Evolutionary conservation across 1,284 basidiomycete genomes (phyloP).

Genomic region (Vanrija sp.): DNA sequence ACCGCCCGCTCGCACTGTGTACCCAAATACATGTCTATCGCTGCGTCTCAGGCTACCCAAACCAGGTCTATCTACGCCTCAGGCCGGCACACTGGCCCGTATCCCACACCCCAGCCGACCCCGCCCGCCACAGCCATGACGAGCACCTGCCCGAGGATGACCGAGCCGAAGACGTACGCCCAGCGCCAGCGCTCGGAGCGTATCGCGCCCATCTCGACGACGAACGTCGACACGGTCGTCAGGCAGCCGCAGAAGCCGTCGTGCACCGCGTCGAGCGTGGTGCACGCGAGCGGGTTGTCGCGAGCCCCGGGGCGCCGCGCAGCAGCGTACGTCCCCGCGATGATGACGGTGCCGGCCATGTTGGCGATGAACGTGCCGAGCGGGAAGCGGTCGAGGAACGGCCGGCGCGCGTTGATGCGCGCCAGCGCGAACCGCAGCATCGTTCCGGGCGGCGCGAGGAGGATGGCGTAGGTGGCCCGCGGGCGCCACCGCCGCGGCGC

Average conservation of each 20-base stretch:
- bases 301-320: conserved; percentile 53
- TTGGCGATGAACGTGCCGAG: conserved; percentile 87
- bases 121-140: conserved; percentile 73
- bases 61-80: too few relatives aligned
- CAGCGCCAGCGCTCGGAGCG: conserved; percentile 50
- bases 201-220: conserved; percentile 69
- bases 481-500: conserved; percentile 68
- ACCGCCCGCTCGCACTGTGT: too few relatives aligned
- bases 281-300: conserved; percentile 55
- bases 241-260: conserved; percentile 96
- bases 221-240: conserved; percentile 91
- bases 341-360: conserved; percentile 68
- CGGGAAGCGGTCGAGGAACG: conserved; percentile 60
- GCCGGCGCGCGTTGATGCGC: conserved; percentile 61
- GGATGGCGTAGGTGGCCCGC: conserved; percentile 76
- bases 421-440: conserved; percentile 78
- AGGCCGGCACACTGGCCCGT: conserved; percentile 14
- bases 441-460: conserved; percentile 86
- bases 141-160: conserved; percentile 65
- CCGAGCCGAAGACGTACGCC: conserved; percentile 67
- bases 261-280: conserved; percentile 69
- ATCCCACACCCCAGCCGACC: conserved; percentile 57
- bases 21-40: too few relatives aligned
- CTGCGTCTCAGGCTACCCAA: not conserved
- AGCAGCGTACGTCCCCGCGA: conserved; percentile 67